Percentiles rank a stretch among this genome's conserved stretches.
Evolutionary conservation across 2,329 filamentous ascomycete species (phyloP).

Genomic region (Periconia digitata): DNA sequence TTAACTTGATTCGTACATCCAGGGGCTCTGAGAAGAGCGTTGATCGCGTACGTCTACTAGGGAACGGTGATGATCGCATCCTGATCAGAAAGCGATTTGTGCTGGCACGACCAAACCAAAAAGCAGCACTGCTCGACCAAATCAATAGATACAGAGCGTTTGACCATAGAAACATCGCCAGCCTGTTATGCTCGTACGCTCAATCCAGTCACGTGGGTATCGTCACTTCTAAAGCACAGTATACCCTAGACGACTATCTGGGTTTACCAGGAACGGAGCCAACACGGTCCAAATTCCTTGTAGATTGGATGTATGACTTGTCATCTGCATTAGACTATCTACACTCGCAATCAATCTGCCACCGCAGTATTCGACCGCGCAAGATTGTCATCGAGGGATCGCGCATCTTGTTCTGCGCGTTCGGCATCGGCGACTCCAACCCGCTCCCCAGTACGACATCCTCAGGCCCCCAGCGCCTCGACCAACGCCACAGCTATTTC

Average conservation of each 20-base stretch:
- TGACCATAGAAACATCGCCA: slow-evolving; percentile 43
- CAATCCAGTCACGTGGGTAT: slow-evolving; percentile 42
- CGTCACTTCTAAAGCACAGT: slow-evolving; percentile 35
- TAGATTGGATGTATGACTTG: slow-evolving; percentile 46
- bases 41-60: slow-evolving; percentile 39
- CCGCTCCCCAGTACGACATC: slow-evolving; percentile 32
- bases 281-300: slow-evolving; percentile 34
- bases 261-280: slow-evolving; percentile 30
- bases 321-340: slow-evolving; percentile 43
- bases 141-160: slow-evolving; percentile 41
- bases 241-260: slow-evolving; percentile 43
- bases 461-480: slow-evolving; percentile 28
- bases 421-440: slow-evolving; percentile 36
- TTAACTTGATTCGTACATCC: slow-evolving; percentile 32
- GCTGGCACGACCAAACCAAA: slow-evolving; percentile 37
- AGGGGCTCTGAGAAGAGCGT: slow-evolving; percentile 39
- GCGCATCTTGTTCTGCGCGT: slow-evolving; percentile 38
- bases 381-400: slow-evolving; percentile 43
- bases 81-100: slow-evolving; percentile 42
- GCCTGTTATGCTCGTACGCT: slow-evolving; percentile 41
- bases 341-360: slow-evolving; percentile 40
- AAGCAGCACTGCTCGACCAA: slow-evolving; percentile 37
- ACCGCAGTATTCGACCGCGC: slow-evolving; percentile 41
- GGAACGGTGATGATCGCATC: slow-evolving; percentile 35
- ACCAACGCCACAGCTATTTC: slow-evolving; percentile 34